Percentiles rank a stretch among this genome's conserved stretches.
Evolutionary conservation across 768 basidiomycete species (phyloP).

Genomic region (Trametes punicea): DNA sequence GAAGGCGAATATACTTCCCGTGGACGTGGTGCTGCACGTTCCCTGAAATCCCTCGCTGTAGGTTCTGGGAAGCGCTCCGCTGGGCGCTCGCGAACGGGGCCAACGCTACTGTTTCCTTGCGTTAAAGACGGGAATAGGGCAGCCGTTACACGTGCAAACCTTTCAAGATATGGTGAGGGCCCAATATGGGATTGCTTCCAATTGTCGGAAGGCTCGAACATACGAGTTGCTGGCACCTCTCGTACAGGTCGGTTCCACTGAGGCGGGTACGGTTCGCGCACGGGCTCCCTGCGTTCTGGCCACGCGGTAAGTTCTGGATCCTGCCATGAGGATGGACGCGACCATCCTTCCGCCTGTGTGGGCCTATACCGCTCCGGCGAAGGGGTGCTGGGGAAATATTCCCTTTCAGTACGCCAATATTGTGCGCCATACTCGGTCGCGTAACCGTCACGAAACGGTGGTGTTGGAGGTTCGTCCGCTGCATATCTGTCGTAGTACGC

Average conservation of each 20-base stretch:
- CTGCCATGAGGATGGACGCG: slow-evolving; percentile 42
- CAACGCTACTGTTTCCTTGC: background rate
- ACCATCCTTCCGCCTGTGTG: slow-evolving; percentile 46
- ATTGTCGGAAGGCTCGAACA: slow-evolving; percentile 69
- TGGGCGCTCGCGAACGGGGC: slow-evolving; percentile 6
- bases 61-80: slow-evolving; percentile 14
- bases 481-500: slow-evolving; percentile 52
- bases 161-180: slow-evolving; percentile 16
- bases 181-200: slow-evolving; percentile 64
- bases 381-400: slow-evolving; percentile 43
- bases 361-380: slow-evolving; percentile 51
- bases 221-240: slow-evolving; percentile 45
- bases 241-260: slow-evolving; percentile 32
- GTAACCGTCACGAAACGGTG: slow-evolving; percentile 38
- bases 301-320: slow-evolving; percentile 33
- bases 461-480: slow-evolving; percentile 20
- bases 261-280: background rate
- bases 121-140: background rate
- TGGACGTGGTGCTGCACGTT: background rate
- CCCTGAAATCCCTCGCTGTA: background rate
- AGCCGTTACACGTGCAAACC: slow-evolving; percentile 4
- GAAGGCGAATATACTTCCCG: slow-evolving; percentile 21
- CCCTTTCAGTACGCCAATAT: slow-evolving; percentile 33
- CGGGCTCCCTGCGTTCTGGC: slow-evolving; percentile 41
- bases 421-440: slow-evolving; percentile 36